Conservation (phyloP, 768 basidiomycete species). For the Baorangia bicolor region DNA sequence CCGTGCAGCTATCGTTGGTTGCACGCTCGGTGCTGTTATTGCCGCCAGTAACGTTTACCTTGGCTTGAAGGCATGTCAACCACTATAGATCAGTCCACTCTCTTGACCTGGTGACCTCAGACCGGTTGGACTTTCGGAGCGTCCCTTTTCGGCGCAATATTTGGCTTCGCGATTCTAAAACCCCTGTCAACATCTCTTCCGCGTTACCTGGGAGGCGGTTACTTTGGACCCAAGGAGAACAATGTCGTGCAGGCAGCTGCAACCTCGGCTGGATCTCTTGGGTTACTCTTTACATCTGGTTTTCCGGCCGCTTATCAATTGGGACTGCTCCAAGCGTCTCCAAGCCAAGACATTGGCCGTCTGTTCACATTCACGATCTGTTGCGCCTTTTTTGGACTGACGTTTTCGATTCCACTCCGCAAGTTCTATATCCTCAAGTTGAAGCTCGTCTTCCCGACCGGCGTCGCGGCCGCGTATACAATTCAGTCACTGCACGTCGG, state of each 20-base stretch:
- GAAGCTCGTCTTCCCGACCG: background rate
- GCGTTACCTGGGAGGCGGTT: background rate
- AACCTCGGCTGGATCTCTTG: background rate
- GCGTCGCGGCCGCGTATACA: background rate
- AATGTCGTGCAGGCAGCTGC: background rate
- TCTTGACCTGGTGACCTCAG: background rate
- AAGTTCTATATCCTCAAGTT: background rate
- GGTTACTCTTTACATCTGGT: background rate
- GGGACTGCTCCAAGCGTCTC: background rate
- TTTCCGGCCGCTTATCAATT: background rate
- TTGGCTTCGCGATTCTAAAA: slow-evolving; percentile 1
- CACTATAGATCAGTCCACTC: too few relatives aligned
- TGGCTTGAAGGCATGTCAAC: background rate
- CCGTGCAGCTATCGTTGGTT: background rate
- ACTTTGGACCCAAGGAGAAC: slow-evolving; percentile 2
- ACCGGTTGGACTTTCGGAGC: slow-evolving; percentile 1
- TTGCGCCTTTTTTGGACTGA: slow-evolving; percentile 1
- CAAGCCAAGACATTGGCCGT: background rate
- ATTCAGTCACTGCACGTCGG: background rate
- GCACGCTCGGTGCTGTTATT: background rate
- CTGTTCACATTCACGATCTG: background rate
- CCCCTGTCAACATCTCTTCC: background rate
- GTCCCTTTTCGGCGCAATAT: background rate
- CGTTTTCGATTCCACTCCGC: background rate
- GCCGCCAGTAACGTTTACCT: background rate